Percentiles rank a stretch among this genome's conserved stretches.
Conservation (phyloP, 1,284 basidiomycete genomes). For the Ustilago xerochloae region DNA sequence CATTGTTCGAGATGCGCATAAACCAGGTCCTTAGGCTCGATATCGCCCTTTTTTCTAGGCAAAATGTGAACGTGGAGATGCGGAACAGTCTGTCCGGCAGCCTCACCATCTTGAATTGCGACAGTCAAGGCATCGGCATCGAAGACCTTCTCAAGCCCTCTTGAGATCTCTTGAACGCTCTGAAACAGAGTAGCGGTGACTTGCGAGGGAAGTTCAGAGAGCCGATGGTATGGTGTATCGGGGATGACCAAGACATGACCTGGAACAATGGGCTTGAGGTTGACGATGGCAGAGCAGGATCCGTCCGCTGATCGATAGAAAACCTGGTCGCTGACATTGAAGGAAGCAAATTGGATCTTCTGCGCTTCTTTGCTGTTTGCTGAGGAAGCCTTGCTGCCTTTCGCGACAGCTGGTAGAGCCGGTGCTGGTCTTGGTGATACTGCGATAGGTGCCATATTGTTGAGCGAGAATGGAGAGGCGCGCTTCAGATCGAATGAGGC, state of each 20-base stretch:
- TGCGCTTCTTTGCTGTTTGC: neutral
- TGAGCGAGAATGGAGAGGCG: neutral
- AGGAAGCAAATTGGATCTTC: constrained; percentile 41
- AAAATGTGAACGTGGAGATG: constrained; percentile 67
- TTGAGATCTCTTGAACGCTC: constrained; percentile 55
- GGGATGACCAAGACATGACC: constrained; percentile 66
- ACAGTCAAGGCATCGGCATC: constrained; percentile 60
- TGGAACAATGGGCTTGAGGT: constrained; percentile 66
- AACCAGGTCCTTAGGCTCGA: constrained; percentile 61
- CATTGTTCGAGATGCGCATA: constrained; percentile 55
- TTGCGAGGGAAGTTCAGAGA: constrained; percentile 46
- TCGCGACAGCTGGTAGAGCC: constrained; percentile 9
- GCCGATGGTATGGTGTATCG: constrained; percentile 44
- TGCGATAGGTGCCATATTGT: constrained; percentile 41
- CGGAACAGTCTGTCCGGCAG: constrained; percentile 60
- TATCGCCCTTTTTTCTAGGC: constrained; percentile 60
- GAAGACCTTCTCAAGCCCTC: constrained; percentile 52
- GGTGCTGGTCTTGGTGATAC: constrained; percentile 37
- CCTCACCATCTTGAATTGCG: constrained; percentile 62
- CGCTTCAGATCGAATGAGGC: neutral
- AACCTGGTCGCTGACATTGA: constrained; percentile 52
- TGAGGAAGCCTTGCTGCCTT: neutral
- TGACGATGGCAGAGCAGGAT: constrained; percentile 56
- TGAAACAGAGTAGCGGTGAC: constrained; percentile 54
- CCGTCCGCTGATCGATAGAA: constrained; percentile 44